Percentiles rank a stretch among this genome's conserved stretches.
Evolutionary conservation across 2,329 filamentous ascomycete species (phyloP).

Genomic region (Pseudogymnoascus sp.): DNA sequence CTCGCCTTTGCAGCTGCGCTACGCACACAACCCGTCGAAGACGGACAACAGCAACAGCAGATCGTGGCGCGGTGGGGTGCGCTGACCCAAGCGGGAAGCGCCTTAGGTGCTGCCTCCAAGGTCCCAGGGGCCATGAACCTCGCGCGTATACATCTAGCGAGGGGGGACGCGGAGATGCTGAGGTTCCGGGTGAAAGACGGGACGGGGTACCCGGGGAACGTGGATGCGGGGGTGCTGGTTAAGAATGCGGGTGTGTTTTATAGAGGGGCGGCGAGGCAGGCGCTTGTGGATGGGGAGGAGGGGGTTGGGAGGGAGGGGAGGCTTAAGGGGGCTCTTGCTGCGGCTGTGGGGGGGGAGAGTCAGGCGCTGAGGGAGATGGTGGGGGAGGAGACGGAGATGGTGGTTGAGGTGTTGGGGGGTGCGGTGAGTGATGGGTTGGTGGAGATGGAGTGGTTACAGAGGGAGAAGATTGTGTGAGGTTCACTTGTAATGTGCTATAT

Average conservation of each 20-base stretch:
- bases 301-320: constrained; percentile 35
- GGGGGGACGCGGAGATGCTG: constrained; percentile 48
- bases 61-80: constrained; percentile 42
- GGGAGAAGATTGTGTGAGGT: background rate
- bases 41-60: constrained; percentile 23
- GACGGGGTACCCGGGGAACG: constrained; percentile 35
- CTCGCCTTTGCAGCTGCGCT: constrained; percentile 40
- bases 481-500: background rate
- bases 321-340: constrained; percentile 41
- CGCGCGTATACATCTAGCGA: constrained; percentile 43
- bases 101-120: constrained; percentile 43
- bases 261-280: constrained; percentile 36
- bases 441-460: constrained; percentile 13
- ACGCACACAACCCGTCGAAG: constrained; percentile 23
- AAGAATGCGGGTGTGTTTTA: constrained; percentile 52
- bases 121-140: constrained; percentile 41
- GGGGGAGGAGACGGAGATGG: constrained; percentile 29
- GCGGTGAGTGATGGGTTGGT: constrained; percentile 46
- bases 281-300: constrained; percentile 31
- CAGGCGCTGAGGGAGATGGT: constrained; percentile 33
- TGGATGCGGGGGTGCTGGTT: constrained; percentile 39
- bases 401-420: constrained; percentile 38
- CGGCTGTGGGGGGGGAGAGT: constrained; percentile 35
- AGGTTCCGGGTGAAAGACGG: constrained; percentile 42
- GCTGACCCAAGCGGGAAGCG: constrained; percentile 41